These are phyloP conservation scores for Daphne laureola DNA, from an alignment of 441 rosid genomes.

Conservation along the genomic window DNA sequence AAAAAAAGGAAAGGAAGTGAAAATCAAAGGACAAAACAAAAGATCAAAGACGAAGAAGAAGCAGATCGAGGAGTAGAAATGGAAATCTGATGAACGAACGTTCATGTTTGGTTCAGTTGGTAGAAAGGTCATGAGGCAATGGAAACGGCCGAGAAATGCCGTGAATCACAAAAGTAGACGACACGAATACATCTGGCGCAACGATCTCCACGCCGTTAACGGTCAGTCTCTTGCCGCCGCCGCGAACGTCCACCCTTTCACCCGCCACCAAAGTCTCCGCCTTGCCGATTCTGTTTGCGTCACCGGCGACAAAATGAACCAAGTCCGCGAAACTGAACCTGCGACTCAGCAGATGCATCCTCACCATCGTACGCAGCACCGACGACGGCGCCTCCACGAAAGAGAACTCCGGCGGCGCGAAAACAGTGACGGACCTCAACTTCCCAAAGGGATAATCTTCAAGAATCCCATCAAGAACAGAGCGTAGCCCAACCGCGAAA, in stretches of 20 bases:
- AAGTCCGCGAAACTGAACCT: slow-evolving; percentile 36
- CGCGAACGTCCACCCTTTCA: slow-evolving; percentile 33
- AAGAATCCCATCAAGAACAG: slow-evolving; percentile 51
- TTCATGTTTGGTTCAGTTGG: slow-evolving; percentile 8
- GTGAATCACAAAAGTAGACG: slow-evolving; percentile 46
- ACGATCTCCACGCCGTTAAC: slow-evolving; percentile 45
- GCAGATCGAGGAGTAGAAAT: too few species aligned
- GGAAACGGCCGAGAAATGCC: slow-evolving; percentile 48
- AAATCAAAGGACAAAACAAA: too few species aligned
- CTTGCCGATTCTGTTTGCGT: background rate
- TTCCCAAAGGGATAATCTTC: slow-evolving; percentile 24
- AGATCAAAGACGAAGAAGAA: too few species aligned
- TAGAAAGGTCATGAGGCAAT: slow-evolving; percentile 20
- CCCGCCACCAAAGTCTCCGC: slow-evolving; percentile 38
- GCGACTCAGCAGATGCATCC: slow-evolving; percentile 44
- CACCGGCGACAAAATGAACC: slow-evolving; percentile 32
- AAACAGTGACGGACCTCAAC: slow-evolving; percentile 48
- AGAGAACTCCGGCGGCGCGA: slow-evolving; percentile 49
- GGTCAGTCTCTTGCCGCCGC: slow-evolving; percentile 16
- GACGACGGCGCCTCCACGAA: slow-evolving; percentile 42
- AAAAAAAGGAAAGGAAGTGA: too few species aligned
- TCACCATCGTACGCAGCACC: slow-evolving; percentile 44
- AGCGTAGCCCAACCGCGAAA: slow-evolving; percentile 62
- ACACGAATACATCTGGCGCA: slow-evolving; percentile 41
- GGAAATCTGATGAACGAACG: too few species aligned